phyloP scores from a whole-genome alignment of 78 protist genomes.

The Emiliania huxleyi region DNA sequence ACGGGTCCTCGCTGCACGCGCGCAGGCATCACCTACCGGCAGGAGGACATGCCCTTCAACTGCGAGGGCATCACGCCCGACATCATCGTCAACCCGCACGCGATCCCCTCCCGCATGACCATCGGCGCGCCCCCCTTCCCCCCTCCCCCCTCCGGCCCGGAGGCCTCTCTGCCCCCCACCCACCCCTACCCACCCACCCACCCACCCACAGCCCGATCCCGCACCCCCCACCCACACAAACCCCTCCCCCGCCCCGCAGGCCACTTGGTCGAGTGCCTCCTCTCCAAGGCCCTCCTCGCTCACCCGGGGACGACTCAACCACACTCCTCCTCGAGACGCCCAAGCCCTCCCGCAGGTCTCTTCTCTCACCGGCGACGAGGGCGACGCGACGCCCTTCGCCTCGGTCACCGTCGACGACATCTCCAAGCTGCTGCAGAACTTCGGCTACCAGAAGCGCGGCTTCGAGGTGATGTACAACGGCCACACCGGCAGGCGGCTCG shows the following conservation, averaged over 20 bases:
- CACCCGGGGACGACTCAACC: no score
- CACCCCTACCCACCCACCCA: no score
- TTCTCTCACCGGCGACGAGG: conserved; percentile 62
- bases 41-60: conserved; percentile 99
- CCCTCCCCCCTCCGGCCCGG: no score
- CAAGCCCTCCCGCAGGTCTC: no score
- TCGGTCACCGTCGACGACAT: conserved; percentile 84
- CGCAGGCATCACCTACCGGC: conserved; percentile 93
- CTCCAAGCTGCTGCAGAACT: conserved; percentile 69
- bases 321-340: no score
- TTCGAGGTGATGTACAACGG: conserved; percentile 97
- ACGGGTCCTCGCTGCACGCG: background rate
- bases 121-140: no score
- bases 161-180: no score
- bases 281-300: conserved; percentile 86
- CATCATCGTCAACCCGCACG: conserved; percentile 99
- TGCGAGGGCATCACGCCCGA: conserved; percentile 96
- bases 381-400: conserved; percentile 97
- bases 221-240: no score
- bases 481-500: conserved; percentile 87
- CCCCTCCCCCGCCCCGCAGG: no score
- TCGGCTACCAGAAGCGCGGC: conserved; percentile 88
- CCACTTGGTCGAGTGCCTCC: conserved; percentile 96
- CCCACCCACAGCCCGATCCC: no score
- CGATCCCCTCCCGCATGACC: conserved; percentile 99